Conservation (phyloP, 345 rosid species). For the Linum usitatissimum region DNA sequence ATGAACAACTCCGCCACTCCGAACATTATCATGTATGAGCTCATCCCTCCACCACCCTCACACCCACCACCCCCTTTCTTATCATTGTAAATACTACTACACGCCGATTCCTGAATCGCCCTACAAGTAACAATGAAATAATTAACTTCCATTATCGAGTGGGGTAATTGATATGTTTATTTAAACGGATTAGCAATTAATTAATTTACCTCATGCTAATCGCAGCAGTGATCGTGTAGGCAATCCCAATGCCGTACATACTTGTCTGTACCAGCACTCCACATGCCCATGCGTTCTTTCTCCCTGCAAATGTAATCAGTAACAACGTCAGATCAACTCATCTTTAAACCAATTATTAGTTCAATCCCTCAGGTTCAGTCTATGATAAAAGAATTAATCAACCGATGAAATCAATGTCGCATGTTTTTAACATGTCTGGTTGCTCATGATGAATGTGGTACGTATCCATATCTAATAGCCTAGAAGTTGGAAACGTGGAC, state of each 20-base stretch:
- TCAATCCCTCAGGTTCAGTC: too few species aligned
- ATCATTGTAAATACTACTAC: constrained; percentile 6
- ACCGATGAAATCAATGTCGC: too few species aligned
- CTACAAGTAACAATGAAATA: constrained; percentile 20
- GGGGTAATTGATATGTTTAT: too few species aligned
- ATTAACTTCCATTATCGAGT: too few species aligned
- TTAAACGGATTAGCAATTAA: too few species aligned
- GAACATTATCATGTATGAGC: constrained; percentile 32
- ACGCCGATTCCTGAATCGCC: constrained; percentile 37
- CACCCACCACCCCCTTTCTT: constrained; percentile 23
- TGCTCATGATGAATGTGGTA: too few species aligned
- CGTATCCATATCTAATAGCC: too few species aligned
- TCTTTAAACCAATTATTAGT: too few species aligned
- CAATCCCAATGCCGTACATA: constrained; percentile 32
- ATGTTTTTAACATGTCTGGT: too few species aligned
- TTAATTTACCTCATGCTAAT: constrained; percentile 34
- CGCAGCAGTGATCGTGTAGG: constrained; percentile 40
- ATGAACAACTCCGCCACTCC: constrained; percentile 37
- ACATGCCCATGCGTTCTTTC: constrained; percentile 22
- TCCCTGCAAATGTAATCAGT: constrained; percentile 20
- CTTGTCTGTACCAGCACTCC: constrained; percentile 29
- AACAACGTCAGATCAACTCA: too few species aligned
- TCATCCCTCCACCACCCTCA: constrained; percentile 11
- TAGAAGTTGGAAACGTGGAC: too few species aligned
- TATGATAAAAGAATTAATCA: too few species aligned